These are phyloP conservation scores for Blastomyces silverae DNA, from an alignment of 2,329 filamentous ascomycete species.

Conservation along the genomic window DNA sequence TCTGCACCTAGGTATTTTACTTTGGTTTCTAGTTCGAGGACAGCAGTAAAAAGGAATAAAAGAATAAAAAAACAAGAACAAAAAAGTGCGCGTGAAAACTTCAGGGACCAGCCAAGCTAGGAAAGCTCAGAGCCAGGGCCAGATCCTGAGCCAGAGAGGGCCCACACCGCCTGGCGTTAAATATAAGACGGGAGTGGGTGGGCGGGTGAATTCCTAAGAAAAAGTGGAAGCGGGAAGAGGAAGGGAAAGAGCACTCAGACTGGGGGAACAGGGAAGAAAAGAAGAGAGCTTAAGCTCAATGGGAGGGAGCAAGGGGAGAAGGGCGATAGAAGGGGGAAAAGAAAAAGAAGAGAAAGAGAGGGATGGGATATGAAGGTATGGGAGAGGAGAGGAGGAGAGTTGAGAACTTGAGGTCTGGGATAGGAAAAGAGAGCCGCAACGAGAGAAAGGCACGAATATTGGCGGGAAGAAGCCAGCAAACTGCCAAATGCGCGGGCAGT, in stretches of 20 bases:
- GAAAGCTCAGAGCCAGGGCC: not conserved
- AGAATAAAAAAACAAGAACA: not conserved
- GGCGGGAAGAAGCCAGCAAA: not conserved
- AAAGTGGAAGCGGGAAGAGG: constrained; percentile 18
- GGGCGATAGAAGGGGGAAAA: constrained; percentile 16
- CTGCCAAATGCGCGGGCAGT: no score
- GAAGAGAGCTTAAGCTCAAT: constrained; percentile 16
- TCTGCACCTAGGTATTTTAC: not conserved
- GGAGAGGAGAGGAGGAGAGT: constrained; percentile 1
- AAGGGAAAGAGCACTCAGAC: constrained; percentile 2
- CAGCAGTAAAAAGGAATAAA: not conserved
- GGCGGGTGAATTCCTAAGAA: constrained; percentile 16
- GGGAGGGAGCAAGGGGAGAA: constrained; percentile 15
- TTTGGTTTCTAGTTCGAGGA: not conserved
- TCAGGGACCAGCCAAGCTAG: constrained; percentile 4
- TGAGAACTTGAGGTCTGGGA: not conserved
- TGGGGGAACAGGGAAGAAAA: constrained; percentile 16
- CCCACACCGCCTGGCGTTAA: constrained; percentile 34
- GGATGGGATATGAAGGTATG: not conserved
- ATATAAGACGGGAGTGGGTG: constrained; percentile 15
- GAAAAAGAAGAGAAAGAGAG: constrained; percentile 8
- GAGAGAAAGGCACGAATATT: not conserved
- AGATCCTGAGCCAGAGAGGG: constrained; percentile 27
- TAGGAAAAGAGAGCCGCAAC: no score
- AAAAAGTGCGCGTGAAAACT: constrained; percentile 5